A percentile compares a stretch with the other conserved stretches of the same genome.
Evolutionary conservation across 257 asterid genomes (phyloP).

Genomic region (Solanum microdontum): DNA sequence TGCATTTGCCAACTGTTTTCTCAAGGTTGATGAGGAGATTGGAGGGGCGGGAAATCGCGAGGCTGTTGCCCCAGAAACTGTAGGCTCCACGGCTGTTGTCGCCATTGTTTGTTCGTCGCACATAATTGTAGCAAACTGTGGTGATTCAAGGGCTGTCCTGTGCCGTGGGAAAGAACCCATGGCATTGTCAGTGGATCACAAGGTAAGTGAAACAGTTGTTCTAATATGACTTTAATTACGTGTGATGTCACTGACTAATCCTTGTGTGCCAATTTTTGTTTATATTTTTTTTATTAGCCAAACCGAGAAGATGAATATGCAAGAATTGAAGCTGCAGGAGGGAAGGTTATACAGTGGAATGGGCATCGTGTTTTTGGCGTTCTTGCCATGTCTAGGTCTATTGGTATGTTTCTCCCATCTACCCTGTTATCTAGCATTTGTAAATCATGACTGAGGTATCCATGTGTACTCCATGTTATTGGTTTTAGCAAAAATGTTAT

Average conservation of each 20-base stretch:
- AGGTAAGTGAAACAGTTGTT: slow-evolving; percentile 35
- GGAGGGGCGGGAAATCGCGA: slow-evolving; percentile 42
- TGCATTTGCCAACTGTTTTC: slow-evolving; percentile 56
- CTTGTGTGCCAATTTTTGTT: not conserved
- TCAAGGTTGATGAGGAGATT: slow-evolving; percentile 75
- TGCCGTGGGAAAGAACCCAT: slow-evolving; percentile 78
- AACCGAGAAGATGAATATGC: slow-evolving; percentile 87
- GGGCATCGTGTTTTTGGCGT: slow-evolving; percentile 96
- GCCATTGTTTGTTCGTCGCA: slow-evolving; percentile 88
- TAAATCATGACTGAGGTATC: not conserved
- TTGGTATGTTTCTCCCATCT: slow-evolving; percentile 44
- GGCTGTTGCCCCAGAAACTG: slow-evolving; percentile 81
- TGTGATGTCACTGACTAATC: slow-evolving; percentile 7
- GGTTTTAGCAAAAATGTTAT: not conserved
- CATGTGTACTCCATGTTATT: not conserved
- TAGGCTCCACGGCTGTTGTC: slow-evolving; percentile 89
- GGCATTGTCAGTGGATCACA: slow-evolving; percentile 75
- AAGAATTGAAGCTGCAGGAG: slow-evolving; percentile 92
- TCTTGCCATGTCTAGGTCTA: slow-evolving; percentile 95
- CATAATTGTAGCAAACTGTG: slow-evolving; percentile 82
- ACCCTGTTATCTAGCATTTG: not conserved
- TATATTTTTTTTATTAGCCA: slow-evolving; percentile 35
- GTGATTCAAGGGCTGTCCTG: slow-evolving; percentile 95
- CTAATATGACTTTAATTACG: not conserved
- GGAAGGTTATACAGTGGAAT: slow-evolving; percentile 96